Percentiles rank a stretch among this genome's conserved stretches.
phyloP scores from a whole-genome alignment of 768 basidiomycete species.

The Suillus cothurnatus region DNA sequence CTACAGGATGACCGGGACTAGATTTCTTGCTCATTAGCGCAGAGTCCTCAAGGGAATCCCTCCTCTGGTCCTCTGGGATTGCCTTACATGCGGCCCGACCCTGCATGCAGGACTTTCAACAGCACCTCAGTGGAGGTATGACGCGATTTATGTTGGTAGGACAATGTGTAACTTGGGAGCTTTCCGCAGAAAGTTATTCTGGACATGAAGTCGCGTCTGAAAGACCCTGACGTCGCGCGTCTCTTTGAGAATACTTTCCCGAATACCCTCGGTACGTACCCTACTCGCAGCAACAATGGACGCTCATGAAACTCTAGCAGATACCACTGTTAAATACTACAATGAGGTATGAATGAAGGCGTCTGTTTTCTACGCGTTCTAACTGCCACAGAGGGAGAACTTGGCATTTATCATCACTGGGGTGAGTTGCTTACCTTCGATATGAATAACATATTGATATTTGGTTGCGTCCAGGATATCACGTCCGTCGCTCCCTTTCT shows the following conservation, averaged over 20 bases:
- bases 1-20: constrained; percentile 1
- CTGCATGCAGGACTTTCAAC: constrained; percentile 74
- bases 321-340: constrained; percentile 81
- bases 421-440: constrained; percentile 38
- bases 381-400: constrained; percentile 52
- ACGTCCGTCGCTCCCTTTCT: constrained; percentile 48
- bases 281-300: not conserved
- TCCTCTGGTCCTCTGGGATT: constrained; percentile 63
- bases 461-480: constrained; percentile 62
- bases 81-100: constrained; percentile 73
- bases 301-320: constrained; percentile 35
- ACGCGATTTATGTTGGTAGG: constrained; percentile 1
- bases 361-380: constrained; percentile 10
- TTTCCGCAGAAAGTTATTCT: constrained; percentile 60
- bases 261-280: constrained; percentile 67
- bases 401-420: constrained; percentile 83
- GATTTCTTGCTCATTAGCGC: not conserved
- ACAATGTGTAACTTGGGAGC: not conserved
- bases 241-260: constrained; percentile 85
- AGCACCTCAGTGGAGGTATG: constrained; percentile 73
- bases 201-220: constrained; percentile 73
- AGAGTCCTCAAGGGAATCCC: constrained; percentile 61
- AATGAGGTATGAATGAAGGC: constrained; percentile 43
- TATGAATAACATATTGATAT: constrained; percentile 10
- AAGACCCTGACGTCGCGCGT: constrained; percentile 76